Evolutionary conservation across 2,329 filamentous ascomycete genomes (phyloP).

Genomic region (Botryotinia narcissicola): DNA sequence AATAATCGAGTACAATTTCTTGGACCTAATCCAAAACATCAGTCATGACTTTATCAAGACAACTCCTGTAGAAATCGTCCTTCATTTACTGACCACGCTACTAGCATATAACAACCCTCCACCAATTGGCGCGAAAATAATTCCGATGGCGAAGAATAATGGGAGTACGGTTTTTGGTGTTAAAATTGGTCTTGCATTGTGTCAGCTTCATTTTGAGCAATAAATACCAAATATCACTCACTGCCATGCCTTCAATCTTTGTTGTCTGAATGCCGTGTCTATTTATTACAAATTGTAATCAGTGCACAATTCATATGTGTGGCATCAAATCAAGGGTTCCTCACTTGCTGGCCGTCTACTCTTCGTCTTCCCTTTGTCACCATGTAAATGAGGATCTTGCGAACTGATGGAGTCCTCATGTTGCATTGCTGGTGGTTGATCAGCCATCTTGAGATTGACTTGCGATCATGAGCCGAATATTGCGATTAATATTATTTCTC

Average conservation of each 20-base stretch:
- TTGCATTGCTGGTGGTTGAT: conserved; percentile 31
- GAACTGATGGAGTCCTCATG: conserved; percentile 52
- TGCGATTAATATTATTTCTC: conserved; percentile 5
- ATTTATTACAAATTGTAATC: conserved; percentile 27
- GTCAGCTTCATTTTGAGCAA: conserved; percentile 27
- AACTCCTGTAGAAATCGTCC: neutral
- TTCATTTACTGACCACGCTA: conserved; percentile 57
- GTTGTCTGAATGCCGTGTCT: conserved; percentile 97
- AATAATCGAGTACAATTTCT: conserved; percentile 90
- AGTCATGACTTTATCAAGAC: neutral
- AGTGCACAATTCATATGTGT: conserved; percentile 25
- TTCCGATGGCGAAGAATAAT: conserved; percentile 84
- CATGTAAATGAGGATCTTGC: conserved; percentile 51
- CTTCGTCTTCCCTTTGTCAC: conserved; percentile 76
- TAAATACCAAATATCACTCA: conserved; percentile 47
- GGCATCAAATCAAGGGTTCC: conserved; percentile 34
- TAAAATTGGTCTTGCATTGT: conserved; percentile 70
- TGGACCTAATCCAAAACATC: conserved; percentile 44
- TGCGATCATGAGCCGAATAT: conserved; percentile 32
- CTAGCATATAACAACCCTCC: conserved; percentile 84
- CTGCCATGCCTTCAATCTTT: conserved; percentile 98
- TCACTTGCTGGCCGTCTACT: conserved; percentile 86
- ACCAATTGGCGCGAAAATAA: conserved; percentile 92
- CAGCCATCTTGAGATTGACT: conserved; percentile 34
- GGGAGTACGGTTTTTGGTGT: conserved; percentile 92